These are phyloP conservation scores for Trichoderma hamatum DNA, from an alignment of 2,329 filamentous ascomycete genomes.

Conservation along the genomic window DNA sequence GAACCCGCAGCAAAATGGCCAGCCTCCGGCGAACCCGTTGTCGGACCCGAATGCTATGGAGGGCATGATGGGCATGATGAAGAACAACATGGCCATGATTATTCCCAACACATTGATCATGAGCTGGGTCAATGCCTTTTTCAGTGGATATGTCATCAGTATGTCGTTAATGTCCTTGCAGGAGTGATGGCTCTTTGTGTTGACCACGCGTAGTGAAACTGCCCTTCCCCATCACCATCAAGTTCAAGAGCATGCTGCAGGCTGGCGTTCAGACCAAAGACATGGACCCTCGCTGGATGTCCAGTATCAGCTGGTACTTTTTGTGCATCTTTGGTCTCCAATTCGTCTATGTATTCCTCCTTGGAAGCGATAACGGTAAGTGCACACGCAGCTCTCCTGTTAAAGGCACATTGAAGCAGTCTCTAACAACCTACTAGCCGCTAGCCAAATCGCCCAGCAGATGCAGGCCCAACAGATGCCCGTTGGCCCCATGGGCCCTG, in stretches of 20 bases:
- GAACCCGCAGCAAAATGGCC: constrained; percentile 81
- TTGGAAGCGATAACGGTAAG: constrained; percentile 94
- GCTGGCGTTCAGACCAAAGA: constrained; percentile 94
- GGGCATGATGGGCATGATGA: constrained; percentile 99
- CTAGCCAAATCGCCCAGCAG: constrained; percentile 88
- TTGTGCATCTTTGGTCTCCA: constrained; percentile 95
- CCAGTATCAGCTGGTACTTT: constrained; percentile 98
- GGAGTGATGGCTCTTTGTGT: background rate
- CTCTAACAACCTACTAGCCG: constrained; percentile 58
- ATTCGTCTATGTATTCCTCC: constrained; percentile 94
- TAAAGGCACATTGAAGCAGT: background rate
- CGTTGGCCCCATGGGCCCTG: constrained; percentile 69
- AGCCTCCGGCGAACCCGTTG: constrained; percentile 91
- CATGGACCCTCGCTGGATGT: constrained; percentile 98
- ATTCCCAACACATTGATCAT: constrained; percentile 98
- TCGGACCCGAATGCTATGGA: constrained; percentile 96
- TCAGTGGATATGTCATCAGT: constrained; percentile 97
- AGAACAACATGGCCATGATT: constrained; percentile 99
- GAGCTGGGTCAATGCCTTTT: constrained; percentile 99
- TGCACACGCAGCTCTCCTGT: constrained; percentile 26
- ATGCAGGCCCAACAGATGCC: constrained; percentile 68
- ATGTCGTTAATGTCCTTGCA: constrained; percentile 32
- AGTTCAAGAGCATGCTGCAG: constrained; percentile 99
- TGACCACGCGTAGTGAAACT: constrained; percentile 71
- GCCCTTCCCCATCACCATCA: constrained; percentile 94